Base-by-base conservation (phyloP, 495 filamentous ascomycete genomes). In the Penicillium roqueforti region DNA sequence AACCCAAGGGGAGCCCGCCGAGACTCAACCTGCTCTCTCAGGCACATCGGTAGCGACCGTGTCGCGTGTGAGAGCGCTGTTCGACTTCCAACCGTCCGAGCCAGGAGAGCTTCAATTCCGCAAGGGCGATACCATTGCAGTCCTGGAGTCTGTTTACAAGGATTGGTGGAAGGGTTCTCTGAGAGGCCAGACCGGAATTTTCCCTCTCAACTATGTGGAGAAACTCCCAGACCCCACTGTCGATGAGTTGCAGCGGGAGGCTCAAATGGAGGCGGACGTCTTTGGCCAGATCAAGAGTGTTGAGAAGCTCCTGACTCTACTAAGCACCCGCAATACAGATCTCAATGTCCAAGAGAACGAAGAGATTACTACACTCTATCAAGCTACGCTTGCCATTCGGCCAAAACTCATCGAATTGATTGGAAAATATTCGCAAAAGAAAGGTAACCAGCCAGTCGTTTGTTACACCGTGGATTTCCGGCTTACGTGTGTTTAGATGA, bases 161-260 rank as follows among this genome's bases (percentile, higher is more conserved):
- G 93, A 98, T 73, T 98, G 93, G 93, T 98, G 93, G 93, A 95
- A 95, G 63, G 93, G 93, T 4, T 95, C 91, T 40, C 71, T 97
- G 56, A 83, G 89, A 67, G 93, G 93, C 5, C 90, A 97, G 66
- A 97, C 90, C 14, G 93, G 93, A 55, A 98, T 98, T 58, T 98
- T 98, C 71, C 93, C 93, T 23, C 80, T 98, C 48, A 98, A 98
- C 71, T 98, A 98, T 69, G 95, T 98, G 19, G 93, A 98, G 71
- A 98, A 98, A 70, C 77, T 98, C 47, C 81, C 91, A 32, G 93
- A 98, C 60, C 93, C 93, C 3, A 97, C 93, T 13, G 84, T 85
- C 36, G 92, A 98, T 47, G 95, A 98, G 74, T 72, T 98, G 59
- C 91, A 96, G 71, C 83, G 89, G 50, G 95, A 97, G 72, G 92